Evolutionary conservation across 805 yeast species (phyloP).

Genomic region (Starmerella bombicola): DNA sequence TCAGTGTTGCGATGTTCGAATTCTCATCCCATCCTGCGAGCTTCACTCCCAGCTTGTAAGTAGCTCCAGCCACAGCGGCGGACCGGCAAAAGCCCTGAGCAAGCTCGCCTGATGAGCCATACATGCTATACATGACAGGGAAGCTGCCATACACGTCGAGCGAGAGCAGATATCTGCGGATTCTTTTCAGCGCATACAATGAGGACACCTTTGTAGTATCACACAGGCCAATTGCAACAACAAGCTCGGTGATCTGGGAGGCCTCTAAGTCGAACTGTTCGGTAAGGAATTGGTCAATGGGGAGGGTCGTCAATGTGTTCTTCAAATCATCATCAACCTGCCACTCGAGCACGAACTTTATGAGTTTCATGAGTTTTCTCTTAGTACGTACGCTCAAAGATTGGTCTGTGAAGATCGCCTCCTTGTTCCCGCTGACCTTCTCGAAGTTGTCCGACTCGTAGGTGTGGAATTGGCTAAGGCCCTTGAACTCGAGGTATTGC

Average conservation of each 20-base stretch:
- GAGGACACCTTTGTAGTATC: conserved; percentile 48
- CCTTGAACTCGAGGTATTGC: conserved; percentile 83
- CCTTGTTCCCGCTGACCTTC: conserved; percentile 73
- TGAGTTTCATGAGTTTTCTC: conserved; percentile 77
- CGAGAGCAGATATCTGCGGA: conserved; percentile 69
- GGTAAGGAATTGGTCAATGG: conserved; percentile 48
- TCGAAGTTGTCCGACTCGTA: conserved; percentile 85
- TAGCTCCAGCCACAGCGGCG: conserved; percentile 96
- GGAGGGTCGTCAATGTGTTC: conserved; percentile 37
- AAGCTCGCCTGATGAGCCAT: conserved; percentile 91
- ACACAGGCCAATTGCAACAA: conserved; percentile 75
- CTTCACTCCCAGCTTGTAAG: conserved; percentile 68
- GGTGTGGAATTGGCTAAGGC: conserved; percentile 81
- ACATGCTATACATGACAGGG: conserved; percentile 83
- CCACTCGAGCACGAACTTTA: conserved; percentile 72
- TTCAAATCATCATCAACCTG: conserved; percentile 48
- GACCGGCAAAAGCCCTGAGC: conserved; percentile 95
- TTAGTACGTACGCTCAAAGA: conserved; percentile 60
- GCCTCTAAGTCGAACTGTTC: conserved; percentile 56
- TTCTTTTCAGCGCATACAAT: conserved; percentile 63
- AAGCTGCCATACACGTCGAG: conserved; percentile 88
- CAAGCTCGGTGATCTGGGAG: conserved; percentile 71
- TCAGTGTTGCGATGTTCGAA: conserved; percentile 44
- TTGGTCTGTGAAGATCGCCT: conserved; percentile 87
- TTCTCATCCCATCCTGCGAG: conserved; percentile 53